phyloP scores from a whole-genome alignment of 1,139 yeast genomes.

The Pichia sorboxylosa region DNA sequence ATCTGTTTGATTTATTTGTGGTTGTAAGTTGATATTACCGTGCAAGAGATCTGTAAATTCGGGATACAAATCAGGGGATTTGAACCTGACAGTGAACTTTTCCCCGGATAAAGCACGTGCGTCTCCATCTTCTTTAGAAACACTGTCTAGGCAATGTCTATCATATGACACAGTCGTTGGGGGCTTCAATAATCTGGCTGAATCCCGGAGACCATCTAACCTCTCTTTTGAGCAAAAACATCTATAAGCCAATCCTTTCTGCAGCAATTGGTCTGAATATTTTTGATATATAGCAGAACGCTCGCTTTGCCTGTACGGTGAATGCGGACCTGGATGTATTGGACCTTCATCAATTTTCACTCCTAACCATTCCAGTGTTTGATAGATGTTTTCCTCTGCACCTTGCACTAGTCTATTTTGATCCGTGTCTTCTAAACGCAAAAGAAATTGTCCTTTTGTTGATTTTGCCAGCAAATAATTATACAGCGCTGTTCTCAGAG shows the following conservation, averaged over 20 bases:
- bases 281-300: constrained; percentile 51
- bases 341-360: constrained; percentile 79
- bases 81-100: constrained; percentile 43
- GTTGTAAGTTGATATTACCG: constrained; percentile 65
- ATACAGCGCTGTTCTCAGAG: constrained; percentile 84
- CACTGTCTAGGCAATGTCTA: constrained; percentile 49
- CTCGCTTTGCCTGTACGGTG: constrained; percentile 80
- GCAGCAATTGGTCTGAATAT: constrained; percentile 46
- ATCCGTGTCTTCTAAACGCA: constrained; percentile 90
- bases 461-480: constrained; percentile 72
- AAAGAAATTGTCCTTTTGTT: constrained; percentile 69
- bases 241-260: constrained; percentile 64
- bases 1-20: constrained; percentile 62
- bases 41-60: constrained; percentile 62
- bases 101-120: constrained; percentile 25
- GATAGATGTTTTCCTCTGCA: constrained; percentile 74
- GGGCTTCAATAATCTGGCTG: constrained; percentile 66
- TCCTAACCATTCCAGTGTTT: constrained; percentile 69
- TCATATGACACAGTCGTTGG: constrained; percentile 92
- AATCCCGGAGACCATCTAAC: constrained; percentile 49
- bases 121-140: constrained; percentile 32
- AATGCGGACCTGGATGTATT: constrained; percentile 46
- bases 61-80: constrained; percentile 62
- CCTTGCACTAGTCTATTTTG: constrained; percentile 63
- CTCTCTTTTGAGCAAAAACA: constrained; percentile 85